Evolutionary conservation across 352 stramenopile species (phyloP).

Genomic region (Globisporangium lucens): DNA sequence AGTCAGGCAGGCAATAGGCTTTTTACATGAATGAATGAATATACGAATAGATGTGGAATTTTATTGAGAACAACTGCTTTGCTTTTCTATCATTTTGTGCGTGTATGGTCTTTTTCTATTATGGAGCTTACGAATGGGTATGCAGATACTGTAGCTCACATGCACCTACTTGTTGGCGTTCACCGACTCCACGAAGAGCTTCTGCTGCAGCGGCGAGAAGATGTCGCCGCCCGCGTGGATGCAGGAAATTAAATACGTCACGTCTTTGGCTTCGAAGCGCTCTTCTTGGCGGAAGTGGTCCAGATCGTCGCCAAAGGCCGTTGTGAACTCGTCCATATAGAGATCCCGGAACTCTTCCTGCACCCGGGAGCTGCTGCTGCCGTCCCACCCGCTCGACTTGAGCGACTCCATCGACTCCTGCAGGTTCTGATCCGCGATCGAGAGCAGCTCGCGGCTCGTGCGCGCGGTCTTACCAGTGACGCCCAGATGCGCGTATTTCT

Average conservation of each 20-base stretch:
- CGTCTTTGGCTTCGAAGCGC: constrained; percentile 83
- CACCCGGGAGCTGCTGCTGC: constrained; percentile 15
- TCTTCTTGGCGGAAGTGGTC: constrained; percentile 85
- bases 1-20: constrained; percentile 1
- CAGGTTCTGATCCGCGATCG: constrained; percentile 46
- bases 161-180: constrained; percentile 14
- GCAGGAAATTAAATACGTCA: constrained; percentile 88
- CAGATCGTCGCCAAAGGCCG: constrained; percentile 79
- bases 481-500: constrained; percentile 46
- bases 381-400: constrained; percentile 10
- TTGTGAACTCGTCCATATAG: constrained; percentile 86
- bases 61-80: constrained; percentile 5
- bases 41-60: constrained; percentile 14
- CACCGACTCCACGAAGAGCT: constrained; percentile 74
- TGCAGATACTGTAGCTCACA: not conserved
- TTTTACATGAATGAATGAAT: constrained; percentile 10
- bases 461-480: constrained; percentile 46
- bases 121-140: not conserved
- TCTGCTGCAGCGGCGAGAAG: constrained; percentile 80
- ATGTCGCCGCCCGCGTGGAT: constrained; percentile 79
- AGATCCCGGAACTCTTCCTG: constrained; percentile 66
- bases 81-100: constrained; percentile 5
- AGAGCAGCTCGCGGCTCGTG: constrained; percentile 54
- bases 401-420: constrained; percentile 23
- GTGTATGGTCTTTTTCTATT: not conserved